These are phyloP conservation scores for Takashimella tepidaria DNA, from an alignment of 1,284 basidiomycete species.

Conservation along the genomic window DNA sequence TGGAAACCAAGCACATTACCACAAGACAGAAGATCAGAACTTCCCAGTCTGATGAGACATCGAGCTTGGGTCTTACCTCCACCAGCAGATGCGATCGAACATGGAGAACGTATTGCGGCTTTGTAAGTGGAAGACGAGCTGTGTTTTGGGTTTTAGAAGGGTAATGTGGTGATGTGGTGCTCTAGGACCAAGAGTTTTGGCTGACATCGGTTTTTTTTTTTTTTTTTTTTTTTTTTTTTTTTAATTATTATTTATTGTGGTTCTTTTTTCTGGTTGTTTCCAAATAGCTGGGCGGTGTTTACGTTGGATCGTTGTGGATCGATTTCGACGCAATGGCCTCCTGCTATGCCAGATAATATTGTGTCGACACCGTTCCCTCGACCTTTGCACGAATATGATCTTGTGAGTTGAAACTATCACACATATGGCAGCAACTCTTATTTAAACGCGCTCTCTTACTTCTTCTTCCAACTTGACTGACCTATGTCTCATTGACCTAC, in stretches of 20 bases:
- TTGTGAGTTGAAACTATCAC: conserved; percentile 19
- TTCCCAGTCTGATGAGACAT: conserved; percentile 29
- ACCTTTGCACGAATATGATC: conserved; percentile 38
- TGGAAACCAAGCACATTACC: conserved; percentile 16
- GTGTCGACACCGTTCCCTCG: conserved; percentile 36
- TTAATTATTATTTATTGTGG: too few relatives aligned
- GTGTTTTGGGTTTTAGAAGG: too few relatives aligned
- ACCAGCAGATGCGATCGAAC: conserved; percentile 32
- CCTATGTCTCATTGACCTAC: too few relatives aligned
- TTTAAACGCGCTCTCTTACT: too few relatives aligned
- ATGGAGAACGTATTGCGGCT: conserved; percentile 40
- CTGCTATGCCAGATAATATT: conserved; percentile 26
- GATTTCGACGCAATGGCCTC: conserved; percentile 31
- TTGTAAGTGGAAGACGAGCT: too few relatives aligned
- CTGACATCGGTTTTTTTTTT: not conserved
- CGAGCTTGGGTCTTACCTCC: conserved; percentile 26
- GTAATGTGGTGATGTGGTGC: too few relatives aligned
- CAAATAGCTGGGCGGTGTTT: conserved; percentile 34
- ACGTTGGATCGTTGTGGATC: conserved; percentile 27
- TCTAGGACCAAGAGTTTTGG: not conserved
- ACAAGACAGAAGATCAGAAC: conserved; percentile 13
- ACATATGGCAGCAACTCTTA: too few relatives aligned
- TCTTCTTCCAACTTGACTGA: too few relatives aligned
- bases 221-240: too few relatives aligned
- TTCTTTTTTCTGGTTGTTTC: not conserved